phyloP scores from a whole-genome alignment of 306 rosid species.

The Psophocarpus tetragonolobus region DNA sequence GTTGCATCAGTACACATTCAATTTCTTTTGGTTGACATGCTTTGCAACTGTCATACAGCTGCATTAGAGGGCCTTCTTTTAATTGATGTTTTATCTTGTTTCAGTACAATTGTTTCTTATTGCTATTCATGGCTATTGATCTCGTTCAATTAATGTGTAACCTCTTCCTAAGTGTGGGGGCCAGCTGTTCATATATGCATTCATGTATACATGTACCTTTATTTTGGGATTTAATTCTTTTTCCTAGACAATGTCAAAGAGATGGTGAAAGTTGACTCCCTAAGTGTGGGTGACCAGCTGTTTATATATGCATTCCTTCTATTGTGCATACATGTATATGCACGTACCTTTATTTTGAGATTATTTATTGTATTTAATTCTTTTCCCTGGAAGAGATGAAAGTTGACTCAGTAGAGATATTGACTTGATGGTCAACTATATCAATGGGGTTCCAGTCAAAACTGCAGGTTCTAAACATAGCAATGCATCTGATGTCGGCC shows the following conservation, averaged over 20 bases:
- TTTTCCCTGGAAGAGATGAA: slow-evolving; percentile 46
- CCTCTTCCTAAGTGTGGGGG: neutral
- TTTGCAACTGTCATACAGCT: neutral
- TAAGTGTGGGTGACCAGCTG: neutral
- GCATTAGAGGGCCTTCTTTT: neutral
- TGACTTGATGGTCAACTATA: slow-evolving; percentile 45
- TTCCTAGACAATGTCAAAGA: neutral
- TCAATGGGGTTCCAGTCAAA: slow-evolving; percentile 50
- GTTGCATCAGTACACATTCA: neutral
- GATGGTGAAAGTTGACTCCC: neutral
- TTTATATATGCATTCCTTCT: slow-evolving; percentile 3
- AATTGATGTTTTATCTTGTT: neutral
- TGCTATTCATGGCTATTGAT: neutral
- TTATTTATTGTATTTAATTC: slow-evolving; percentile 30
- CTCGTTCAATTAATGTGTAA: neutral
- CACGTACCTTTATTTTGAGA: slow-evolving; percentile 5
- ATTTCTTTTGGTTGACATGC: neutral
- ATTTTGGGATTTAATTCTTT: neutral
- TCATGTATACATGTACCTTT: neutral
- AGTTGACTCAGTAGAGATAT: slow-evolving; percentile 42
- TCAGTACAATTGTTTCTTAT: neutral
- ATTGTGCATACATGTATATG: slow-evolving; percentile 17
- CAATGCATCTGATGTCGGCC: slow-evolving; percentile 43
- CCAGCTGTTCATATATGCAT: neutral
- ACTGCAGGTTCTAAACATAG: slow-evolving; percentile 47